Conservation (phyloP, 176 grass and related monocot genomes). For the Juncus effusus region DNA sequence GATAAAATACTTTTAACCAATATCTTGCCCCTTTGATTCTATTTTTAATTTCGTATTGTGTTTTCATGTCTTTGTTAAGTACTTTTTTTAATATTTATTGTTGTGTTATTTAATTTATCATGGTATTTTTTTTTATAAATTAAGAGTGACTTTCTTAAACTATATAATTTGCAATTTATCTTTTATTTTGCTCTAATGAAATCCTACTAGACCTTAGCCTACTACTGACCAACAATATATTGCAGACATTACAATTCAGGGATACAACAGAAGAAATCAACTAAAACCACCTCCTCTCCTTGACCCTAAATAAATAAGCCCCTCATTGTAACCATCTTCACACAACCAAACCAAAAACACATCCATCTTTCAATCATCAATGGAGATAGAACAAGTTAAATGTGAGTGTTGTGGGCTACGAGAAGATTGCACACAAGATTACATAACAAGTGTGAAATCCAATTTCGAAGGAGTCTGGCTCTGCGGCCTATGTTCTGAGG, state of each 20-base stretch:
- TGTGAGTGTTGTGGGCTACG: slow-evolving; percentile 82
- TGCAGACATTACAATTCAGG: neutral
- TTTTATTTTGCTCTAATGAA: neutral
- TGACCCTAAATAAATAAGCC: slow-evolving; percentile 55
- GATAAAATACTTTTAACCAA: too few relatives aligned
- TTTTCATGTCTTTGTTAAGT: too few relatives aligned
- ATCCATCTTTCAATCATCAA: slow-evolving; percentile 18
- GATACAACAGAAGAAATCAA: slow-evolving; percentile 5
- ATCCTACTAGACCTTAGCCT: neutral
- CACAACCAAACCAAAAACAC: slow-evolving; percentile 16
- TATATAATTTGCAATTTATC: too few relatives aligned
- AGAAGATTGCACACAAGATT: slow-evolving; percentile 88
- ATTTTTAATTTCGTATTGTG: too few relatives aligned
- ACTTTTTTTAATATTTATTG: too few relatives aligned
- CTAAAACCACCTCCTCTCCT: slow-evolving; percentile 28
- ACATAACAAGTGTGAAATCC: slow-evolving; percentile 73
- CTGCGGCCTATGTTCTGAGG: slow-evolving; percentile 89
- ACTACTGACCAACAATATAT: neutral
- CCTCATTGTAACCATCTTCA: slow-evolving; percentile 36
- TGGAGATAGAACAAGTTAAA: slow-evolving; percentile 85
- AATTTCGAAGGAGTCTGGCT: slow-evolving; percentile 81
- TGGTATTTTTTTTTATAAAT: too few relatives aligned
- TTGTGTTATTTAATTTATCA: too few relatives aligned
- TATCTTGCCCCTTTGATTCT: too few relatives aligned
- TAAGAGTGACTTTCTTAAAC: too few relatives aligned